Evolutionary conservation across 2,329 filamentous ascomycete genomes (phyloP).

Genomic region (Coleophoma eucalyptorum): DNA sequence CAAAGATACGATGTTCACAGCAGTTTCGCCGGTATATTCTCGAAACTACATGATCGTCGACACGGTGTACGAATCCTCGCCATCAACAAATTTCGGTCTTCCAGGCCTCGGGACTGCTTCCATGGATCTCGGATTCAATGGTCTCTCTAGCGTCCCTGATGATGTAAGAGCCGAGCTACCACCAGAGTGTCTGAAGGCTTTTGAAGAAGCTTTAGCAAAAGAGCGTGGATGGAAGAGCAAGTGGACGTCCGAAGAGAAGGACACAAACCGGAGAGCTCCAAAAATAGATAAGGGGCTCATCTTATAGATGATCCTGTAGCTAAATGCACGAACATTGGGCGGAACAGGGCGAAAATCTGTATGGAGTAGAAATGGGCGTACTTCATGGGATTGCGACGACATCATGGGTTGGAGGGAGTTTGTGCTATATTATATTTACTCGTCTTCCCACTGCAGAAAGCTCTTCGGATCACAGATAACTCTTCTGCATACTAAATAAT

Average conservation of each 20-base stretch:
- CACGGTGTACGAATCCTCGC: slow-evolving; percentile 53
- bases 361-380: neutral
- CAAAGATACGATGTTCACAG: slow-evolving; percentile 41
- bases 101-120: slow-evolving; percentile 53
- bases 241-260: slow-evolving; percentile 68
- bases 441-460: neutral
- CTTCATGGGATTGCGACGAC: neutral
- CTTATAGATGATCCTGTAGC: slow-evolving; percentile 36
- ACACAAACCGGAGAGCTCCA: slow-evolving; percentile 47
- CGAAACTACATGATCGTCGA: slow-evolving; percentile 62
- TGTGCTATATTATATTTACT: neutral
- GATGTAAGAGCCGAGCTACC: slow-evolving; percentile 66
- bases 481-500: too few species aligned
- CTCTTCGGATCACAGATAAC: too few species aligned
- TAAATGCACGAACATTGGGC: neutral
- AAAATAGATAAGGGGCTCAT: slow-evolving; percentile 63
- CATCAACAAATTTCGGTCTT: slow-evolving; percentile 47
- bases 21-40: slow-evolving; percentile 52
- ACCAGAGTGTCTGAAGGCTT: slow-evolving; percentile 66
- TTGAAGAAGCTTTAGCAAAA: slow-evolving; percentile 60
- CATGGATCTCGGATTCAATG: slow-evolving; percentile 44
- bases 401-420: neutral
- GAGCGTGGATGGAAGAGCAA: slow-evolving; percentile 70
- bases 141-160: slow-evolving; percentile 59
- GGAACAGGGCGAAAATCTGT: neutral